Base-by-base conservation (phyloP, 192 early-diverging fungal genomes). In the Coemansia sp. region DNA sequence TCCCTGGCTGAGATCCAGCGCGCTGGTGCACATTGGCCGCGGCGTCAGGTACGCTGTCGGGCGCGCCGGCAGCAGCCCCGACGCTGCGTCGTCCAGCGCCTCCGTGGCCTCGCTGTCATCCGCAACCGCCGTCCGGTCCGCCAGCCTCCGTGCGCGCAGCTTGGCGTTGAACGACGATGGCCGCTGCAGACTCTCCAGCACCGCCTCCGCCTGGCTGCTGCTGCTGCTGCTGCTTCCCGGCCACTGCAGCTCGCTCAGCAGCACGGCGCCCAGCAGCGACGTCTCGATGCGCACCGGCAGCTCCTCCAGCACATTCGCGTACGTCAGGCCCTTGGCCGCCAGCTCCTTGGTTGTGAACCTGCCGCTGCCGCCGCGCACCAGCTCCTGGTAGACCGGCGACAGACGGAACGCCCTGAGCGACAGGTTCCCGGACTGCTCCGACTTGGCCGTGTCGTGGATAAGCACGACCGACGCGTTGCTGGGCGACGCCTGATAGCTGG, bases 361-460 rank as follows among this genome's bases (percentile, higher is more conserved):
- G 69, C 87, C 86, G 59, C 88, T 91, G 69, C 87, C 86, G 59
- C 88, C 80, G 70, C 90, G 84, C 80, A 93, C 92, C 53, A 96
- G 76, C 58, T 90, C 87, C 90, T 97, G 88, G 70, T 97, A 98
- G 3, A 76, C 70, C 48, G 92, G 85, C 40, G 92, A 91, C 59
- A 99, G 87, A 38, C 98, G 89, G 76, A 96, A 90, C 16, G 95
- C 96, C 44, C 91, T 86, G 48, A 99, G 78, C 63, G 86, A 87
- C 45, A 98, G 84, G 79, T 94, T 94, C 56, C 97, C 94, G 63
- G 87, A 88, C 61, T 90, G 89, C 64, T 88, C 86, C 9, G 92
- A 90, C 74, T 91, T 92, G 44, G 93, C 87, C 42, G 93, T 92
- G 77, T 97, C 91, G 77, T 97, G 95, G 54, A 97, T 92, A 73